Evolutionary conservation across 2,329 filamentous ascomycete genomes (phyloP), one percentile per base, ranked within the genome.

Genomic region (Ophiocordyceps robertsii): DNA sequence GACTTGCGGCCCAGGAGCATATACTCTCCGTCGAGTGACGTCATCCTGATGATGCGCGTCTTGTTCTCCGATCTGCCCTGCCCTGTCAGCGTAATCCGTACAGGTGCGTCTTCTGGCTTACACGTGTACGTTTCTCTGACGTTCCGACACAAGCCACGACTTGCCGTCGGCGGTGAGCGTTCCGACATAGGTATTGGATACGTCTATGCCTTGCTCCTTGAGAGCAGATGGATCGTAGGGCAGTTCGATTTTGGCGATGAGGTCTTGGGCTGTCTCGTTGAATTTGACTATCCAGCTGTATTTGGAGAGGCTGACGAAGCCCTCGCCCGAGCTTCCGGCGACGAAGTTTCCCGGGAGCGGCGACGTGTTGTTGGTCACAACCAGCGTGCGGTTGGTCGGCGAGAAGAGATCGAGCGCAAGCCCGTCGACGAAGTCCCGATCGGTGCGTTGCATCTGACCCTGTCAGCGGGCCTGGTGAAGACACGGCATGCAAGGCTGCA

Each of bases 211-310:
- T 31, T 43, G 38, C 13, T 38, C 7, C 11, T 12, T 19, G 7
- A 44, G 31, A 1, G 37, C 31, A n/a, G 30, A 24, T 11, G 42
- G 39, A 17, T 57, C 48, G 37, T 56, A 59, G 1, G 57, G 57
- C 2, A 60, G 44, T 44, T 58, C 56, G 19, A 61, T 50, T 32
- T 59, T 59, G 1, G 57, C 59, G 19, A 61, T 56, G 9, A 62
- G 48, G 43, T 62, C 56, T 9, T 51, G 46, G 12, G 57, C 56
- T 9, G 51, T 51, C 29, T 60, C 56, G 39, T 57, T 59, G 39
- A 54, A 53, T 31, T 50, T 50, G 41, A 60, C 52, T 12, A 59
- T 42, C 40, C 56, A 61, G 12, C 57, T 60, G 42, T 59, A 60
- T 17, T 49, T 52, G 6, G 46, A 51, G 3, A 61, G 43, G 11